A percentile compares a stretch with the other conserved stretches of the same genome.
Conservation (phyloP, 2,329 filamentous ascomycete species). For the Nemania sp. region DNA sequence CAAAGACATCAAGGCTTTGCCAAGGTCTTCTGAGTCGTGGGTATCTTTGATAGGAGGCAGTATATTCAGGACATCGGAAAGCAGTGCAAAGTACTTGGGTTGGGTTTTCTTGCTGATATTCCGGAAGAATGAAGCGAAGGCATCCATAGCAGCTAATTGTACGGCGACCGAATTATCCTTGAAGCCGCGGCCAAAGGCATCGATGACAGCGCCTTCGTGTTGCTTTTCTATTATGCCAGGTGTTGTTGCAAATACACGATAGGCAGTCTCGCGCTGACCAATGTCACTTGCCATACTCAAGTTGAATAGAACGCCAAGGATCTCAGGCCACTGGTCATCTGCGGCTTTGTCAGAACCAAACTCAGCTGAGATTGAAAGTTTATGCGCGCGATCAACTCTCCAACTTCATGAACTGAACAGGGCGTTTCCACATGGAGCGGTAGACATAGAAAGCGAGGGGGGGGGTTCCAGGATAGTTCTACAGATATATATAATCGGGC, state of each 20-base stretch:
- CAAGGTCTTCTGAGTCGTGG: constrained; percentile 86
- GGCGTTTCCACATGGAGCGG: too few species aligned
- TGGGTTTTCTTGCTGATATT: constrained; percentile 87
- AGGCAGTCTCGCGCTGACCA: constrained; percentile 87
- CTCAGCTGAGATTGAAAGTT: neutral
- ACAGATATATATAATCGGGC: too few species aligned
- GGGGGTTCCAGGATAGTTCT: too few species aligned
- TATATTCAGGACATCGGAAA: constrained; percentile 92
- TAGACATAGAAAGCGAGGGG: too few species aligned
- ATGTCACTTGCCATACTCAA: constrained; percentile 84
- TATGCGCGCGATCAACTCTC: too few species aligned
- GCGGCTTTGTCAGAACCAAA: constrained; percentile 29
- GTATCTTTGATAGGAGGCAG: constrained; percentile 91
- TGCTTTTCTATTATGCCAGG: constrained; percentile 95
- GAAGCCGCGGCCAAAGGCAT: constrained; percentile 89
- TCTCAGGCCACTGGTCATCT: constrained; percentile 88
- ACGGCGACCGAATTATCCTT: constrained; percentile 85
- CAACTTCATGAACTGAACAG: too few species aligned
- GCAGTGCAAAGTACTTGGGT: constrained; percentile 81
- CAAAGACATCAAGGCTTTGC: constrained; percentile 83
- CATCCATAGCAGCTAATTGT: constrained; percentile 91
- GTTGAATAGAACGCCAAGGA: constrained; percentile 83
- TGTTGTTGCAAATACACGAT: constrained; percentile 92
- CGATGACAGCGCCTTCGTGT: constrained; percentile 86
- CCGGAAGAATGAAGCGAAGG: constrained; percentile 94